Evolutionary conservation across 768 basidiomycete genomes (phyloP).

Genomic region (Suillus variegatus): DNA sequence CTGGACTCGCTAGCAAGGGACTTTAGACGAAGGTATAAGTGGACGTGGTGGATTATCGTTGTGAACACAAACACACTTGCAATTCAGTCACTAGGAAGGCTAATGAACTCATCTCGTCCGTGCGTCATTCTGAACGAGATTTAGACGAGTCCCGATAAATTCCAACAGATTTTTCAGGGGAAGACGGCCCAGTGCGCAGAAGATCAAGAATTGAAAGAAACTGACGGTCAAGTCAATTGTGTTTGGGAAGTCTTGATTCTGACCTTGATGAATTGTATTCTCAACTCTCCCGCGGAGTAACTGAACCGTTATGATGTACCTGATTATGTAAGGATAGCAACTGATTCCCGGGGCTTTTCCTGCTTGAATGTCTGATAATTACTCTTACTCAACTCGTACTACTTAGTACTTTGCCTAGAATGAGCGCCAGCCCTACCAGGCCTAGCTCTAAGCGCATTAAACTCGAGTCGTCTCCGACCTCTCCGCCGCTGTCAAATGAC

Average conservation of each 20-base stretch:
- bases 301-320: no score
- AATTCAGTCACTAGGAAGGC: slow-evolving; percentile 74
- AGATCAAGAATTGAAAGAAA: not conserved
- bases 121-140: not conserved
- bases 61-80: slow-evolving; percentile 48
- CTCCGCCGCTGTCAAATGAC: slow-evolving; percentile 9
- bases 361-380: no score
- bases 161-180: not conserved
- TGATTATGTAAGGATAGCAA: no score
- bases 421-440: slow-evolving; percentile 7
- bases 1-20: slow-evolving; percentile 87
- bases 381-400: not conserved
- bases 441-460: slow-evolving; percentile 40
- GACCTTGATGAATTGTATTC: no score
- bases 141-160: not conserved
- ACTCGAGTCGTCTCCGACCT: slow-evolving; percentile 27
- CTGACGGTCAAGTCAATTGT: not conserved
- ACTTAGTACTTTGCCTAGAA: not conserved
- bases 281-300: no score
- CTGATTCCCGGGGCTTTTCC: no score
- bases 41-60: slow-evolving; percentile 10
- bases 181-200: not conserved
- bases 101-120: slow-evolving; percentile 53
- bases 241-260: not conserved
- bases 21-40: slow-evolving; percentile 36